phyloP scores from a whole-genome alignment of 2,329 filamentous ascomycete genomes.

The Scorias spongiosa region DNA sequence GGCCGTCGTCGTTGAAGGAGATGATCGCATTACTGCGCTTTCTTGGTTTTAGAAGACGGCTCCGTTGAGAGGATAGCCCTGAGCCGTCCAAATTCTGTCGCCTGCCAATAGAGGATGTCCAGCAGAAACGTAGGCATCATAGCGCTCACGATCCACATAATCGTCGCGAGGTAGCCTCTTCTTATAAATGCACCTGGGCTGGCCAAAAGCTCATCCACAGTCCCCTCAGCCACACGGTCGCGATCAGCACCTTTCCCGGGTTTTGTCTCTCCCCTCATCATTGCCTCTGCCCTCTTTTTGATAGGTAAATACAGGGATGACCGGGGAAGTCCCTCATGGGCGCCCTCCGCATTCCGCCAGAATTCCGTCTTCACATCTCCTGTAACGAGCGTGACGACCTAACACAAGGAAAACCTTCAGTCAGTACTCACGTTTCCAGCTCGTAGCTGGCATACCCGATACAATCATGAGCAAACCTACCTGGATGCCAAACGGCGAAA shows the following conservation, averaged over 20 bases:
- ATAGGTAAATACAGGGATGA: constrained; percentile 36
- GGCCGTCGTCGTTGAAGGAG: constrained; percentile 16
- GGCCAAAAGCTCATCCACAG: constrained; percentile 5
- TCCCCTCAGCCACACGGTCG: constrained; percentile 3
- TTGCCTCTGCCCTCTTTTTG: constrained; percentile 20
- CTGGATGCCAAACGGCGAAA: constrained; percentile 16
- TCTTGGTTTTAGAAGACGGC: background rate
- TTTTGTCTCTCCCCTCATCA: constrained; percentile 1
- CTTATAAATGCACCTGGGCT: constrained; percentile 2
- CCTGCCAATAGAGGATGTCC: background rate
- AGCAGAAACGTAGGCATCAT: background rate
- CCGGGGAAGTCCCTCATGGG: constrained; percentile 28
- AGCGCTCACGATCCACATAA: constrained; percentile 2
- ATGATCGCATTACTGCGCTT: background rate
- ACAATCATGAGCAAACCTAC: constrained; percentile 9
- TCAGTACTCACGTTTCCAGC: background rate
- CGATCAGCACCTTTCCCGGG: constrained; percentile 3
- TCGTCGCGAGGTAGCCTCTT: constrained; percentile 5
- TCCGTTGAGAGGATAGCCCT: background rate
- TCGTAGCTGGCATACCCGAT: too few species aligned
- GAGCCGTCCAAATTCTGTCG: constrained; percentile 1
- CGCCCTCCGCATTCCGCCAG: background rate
- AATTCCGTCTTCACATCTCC: constrained; percentile 8
- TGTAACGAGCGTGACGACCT: constrained; percentile 9
- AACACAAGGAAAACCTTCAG: background rate